phyloP scores from a whole-genome alignment of 1,284 basidiomycete species.

The Pyrrhoderma lamaoense region DNA sequence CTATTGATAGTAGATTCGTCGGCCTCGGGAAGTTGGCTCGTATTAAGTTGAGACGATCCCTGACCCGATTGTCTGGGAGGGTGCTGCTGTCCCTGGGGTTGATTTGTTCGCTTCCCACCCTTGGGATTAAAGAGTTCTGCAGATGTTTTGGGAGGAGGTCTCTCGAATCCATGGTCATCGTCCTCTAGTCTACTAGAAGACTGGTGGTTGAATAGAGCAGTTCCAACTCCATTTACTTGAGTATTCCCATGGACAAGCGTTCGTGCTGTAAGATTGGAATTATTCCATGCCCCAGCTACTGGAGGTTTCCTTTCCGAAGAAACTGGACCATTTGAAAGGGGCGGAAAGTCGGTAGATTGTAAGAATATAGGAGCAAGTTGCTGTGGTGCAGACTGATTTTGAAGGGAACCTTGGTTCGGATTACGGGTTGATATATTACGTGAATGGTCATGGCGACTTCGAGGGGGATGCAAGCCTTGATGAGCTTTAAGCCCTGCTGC shows the following conservation, averaged over 20 bases:
- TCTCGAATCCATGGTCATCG: slow-evolving; percentile 40
- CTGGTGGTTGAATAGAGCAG: slow-evolving; percentile 15
- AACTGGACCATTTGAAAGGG: slow-evolving; percentile 39
- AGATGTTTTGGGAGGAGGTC: slow-evolving; percentile 40
- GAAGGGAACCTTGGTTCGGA: slow-evolving; percentile 26
- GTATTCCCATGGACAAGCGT: slow-evolving; percentile 41
- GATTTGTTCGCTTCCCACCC: slow-evolving; percentile 16
- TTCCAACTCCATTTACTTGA: slow-evolving; percentile 10
- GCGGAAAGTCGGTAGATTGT: slow-evolving; percentile 66
- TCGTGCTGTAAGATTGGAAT: slow-evolving; percentile 31
- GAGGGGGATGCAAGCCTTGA: slow-evolving; percentile 46
- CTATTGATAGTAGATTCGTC: slow-evolving; percentile 18
- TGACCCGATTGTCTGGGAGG: slow-evolving; percentile 6
- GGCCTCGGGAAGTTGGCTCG: background rate
- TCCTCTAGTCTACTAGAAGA: slow-evolving; percentile 37
- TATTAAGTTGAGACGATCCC: background rate
- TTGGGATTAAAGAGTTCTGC: slow-evolving; percentile 54
- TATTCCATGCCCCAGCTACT: slow-evolving; percentile 48
- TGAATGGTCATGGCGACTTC: slow-evolving; percentile 37
- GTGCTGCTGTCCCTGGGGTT: background rate
- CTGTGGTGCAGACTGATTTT: slow-evolving; percentile 27
- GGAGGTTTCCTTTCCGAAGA: slow-evolving; percentile 44
- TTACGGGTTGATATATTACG: slow-evolving; percentile 38
- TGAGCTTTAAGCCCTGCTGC: slow-evolving; percentile 73
- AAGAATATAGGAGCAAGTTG: slow-evolving; percentile 36